These are phyloP conservation scores for Aspergillus ruber DNA, from an alignment of 2,329 filamentous ascomycete species.

Conservation along the genomic window DNA sequence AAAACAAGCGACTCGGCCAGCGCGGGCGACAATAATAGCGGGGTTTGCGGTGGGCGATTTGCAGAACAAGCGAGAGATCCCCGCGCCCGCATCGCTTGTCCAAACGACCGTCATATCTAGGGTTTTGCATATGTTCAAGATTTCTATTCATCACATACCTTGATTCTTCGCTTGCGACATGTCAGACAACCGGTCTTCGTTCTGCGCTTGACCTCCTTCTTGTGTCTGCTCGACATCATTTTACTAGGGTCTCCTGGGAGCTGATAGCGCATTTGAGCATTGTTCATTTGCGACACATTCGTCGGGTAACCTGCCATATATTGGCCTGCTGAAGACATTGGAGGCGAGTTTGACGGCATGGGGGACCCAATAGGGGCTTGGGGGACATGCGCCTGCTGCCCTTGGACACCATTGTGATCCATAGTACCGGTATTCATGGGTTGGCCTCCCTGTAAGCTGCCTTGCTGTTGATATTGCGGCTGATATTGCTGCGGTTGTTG, in stretches of 20 bases:
- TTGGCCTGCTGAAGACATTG: constrained; percentile 49
- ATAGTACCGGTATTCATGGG: constrained; percentile 14
- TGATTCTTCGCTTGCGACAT: constrained; percentile 62
- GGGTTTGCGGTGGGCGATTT: constrained; percentile 11
- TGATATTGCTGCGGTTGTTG: constrained; percentile 23
- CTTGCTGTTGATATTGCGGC: constrained; percentile 26
- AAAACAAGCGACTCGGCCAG: constrained; percentile 9
- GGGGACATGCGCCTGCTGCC: constrained; percentile 28
- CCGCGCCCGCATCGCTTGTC: constrained; percentile 3
- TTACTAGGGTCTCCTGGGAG: constrained; percentile 45
- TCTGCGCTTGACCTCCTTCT: constrained; percentile 68
- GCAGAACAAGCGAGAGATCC: constrained; percentile 15
- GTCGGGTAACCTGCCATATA: constrained; percentile 44
- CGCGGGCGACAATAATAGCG: constrained; percentile 14
- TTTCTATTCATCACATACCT: constrained; percentile 47
- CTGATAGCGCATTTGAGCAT: constrained; percentile 47
- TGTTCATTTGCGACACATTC: constrained; percentile 26
- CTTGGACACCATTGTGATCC: constrained; percentile 17
- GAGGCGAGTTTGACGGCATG: constrained; percentile 40
- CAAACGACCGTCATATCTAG: neutral
- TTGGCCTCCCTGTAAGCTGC: constrained; percentile 17
- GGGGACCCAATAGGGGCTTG: constrained; percentile 47
- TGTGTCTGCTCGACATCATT: constrained; percentile 57
- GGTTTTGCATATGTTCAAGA: no score
- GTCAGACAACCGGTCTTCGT: constrained; percentile 68